Base-by-base conservation (phyloP, 257 asterid species). In the Solanum rostratum region DNA sequence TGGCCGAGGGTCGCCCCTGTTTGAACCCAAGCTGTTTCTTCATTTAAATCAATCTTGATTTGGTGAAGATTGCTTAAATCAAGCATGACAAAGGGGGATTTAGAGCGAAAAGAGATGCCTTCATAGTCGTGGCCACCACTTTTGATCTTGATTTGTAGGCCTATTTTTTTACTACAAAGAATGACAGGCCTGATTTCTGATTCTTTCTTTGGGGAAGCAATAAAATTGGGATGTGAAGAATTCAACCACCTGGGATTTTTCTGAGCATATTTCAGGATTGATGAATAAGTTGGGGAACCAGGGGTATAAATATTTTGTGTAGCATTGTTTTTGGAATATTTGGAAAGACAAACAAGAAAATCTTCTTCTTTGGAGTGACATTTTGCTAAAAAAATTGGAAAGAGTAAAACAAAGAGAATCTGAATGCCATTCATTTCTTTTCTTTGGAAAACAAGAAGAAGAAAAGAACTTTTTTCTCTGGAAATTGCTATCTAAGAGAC, bases 1-100 rank as follows among this genome's bases (percentile, higher is more conserved):
- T 85, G 74, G 2, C 87, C 82, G 5, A 85, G 10, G 6, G 85
- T 80, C 7, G 54, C 84, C 0, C 87, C 87, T 3, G 73, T 62
- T 27, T 85, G 63, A 39, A 69, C 87, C 87, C 87, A 85, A 5
- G 79, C 85, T 7, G 85, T 52, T 14, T 15, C 43, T 29, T 80
- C 62, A 0, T 65, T 10, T 6, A 46, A 16, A 22, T 66, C 85
- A 53, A 85, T 39, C 81, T 73, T 9, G 41, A 73, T 45, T n/a
- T 7, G 6, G 16, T 73, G 0, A 45, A 73, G 57, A 22, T 73
- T 73, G 59, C 81, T 73, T 45, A 45, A 73, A 73, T 73, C 59
- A 73, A 73, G 59, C 81, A 73, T 73, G 11, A 45, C 59, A 73
- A 45, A 73, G 2, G 41, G 39, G 57, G 39, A 12, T 45, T 73